These are phyloP conservation scores for Didymella lethalis DNA, from an alignment of 2,329 filamentous ascomycete species.

Conservation along the genomic window DNA sequence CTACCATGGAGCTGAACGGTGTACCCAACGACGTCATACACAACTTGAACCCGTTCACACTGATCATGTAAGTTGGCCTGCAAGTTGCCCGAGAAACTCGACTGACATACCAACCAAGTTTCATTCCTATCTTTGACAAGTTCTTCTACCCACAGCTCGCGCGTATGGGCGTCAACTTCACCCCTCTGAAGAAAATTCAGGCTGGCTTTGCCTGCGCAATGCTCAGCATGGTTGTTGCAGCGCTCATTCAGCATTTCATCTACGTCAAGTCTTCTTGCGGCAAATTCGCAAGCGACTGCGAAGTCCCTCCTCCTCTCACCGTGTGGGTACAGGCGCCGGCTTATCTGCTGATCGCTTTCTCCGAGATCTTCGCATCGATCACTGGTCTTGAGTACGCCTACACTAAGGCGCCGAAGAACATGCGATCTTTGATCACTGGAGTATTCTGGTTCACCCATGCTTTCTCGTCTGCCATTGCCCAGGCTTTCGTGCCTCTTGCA, in stretches of 20 bases:
- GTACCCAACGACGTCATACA: conserved; percentile 80
- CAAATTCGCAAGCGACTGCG: conserved; percentile 48
- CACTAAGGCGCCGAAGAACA: conserved; percentile 72
- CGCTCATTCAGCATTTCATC: conserved; percentile 64
- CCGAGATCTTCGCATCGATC: conserved; percentile 69
- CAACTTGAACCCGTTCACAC: conserved; percentile 77
- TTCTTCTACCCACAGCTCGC: conserved; percentile 72
- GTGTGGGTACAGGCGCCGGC: conserved; percentile 62
- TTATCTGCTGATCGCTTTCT: conserved; percentile 62
- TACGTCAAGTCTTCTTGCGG: conserved; percentile 57
- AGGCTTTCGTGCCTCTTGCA: conserved; percentile 33
- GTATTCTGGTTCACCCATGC: conserved; percentile 46
- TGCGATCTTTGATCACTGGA: conserved; percentile 54
- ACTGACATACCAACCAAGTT: conserved; percentile 6
- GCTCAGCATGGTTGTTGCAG: conserved; percentile 66
- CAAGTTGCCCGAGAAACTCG: background rate
- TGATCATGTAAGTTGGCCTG: conserved; percentile 63
- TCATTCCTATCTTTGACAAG: conserved; percentile 71
- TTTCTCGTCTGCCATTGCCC: conserved; percentile 36
- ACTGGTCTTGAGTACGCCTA: conserved; percentile 75
- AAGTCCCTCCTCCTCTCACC: conserved; percentile 54
- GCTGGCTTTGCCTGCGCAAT: conserved; percentile 72
- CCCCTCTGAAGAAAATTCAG: conserved; percentile 77
- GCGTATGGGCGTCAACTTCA: conserved; percentile 69
- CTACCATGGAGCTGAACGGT: conserved; percentile 62